Base-by-base conservation (phyloP, 441 rosid genomes). In the Melastoma candidum region DNA sequence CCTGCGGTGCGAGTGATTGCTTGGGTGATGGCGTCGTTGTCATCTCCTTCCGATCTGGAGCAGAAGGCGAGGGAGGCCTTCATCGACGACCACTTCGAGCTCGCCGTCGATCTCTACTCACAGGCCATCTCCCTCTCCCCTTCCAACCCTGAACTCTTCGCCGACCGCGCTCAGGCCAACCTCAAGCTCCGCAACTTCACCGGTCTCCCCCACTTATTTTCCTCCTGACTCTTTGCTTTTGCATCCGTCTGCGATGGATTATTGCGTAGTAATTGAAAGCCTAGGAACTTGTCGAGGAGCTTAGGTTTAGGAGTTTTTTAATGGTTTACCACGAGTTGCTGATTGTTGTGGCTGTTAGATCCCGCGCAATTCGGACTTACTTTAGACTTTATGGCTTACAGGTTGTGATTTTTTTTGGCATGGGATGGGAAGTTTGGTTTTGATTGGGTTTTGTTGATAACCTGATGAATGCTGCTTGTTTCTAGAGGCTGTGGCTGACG, bases 401-500 rank as follows among this genome's bases (percentile, higher is more conserved):
- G 41, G 5, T 32, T 43, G 44, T 3, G 44, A 36, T 11, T 17
- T 26, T 11, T 14, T 2, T 2, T 12, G 26, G 17, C 27, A 14
- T 44, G 49, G 13, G 1, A 22, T 14, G 47, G 14, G 0, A 2
- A 22, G 26, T 45, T 13, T 7, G 11, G n/a, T 54, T 17, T 12
- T 12, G 13, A 51, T 43, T 39, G 11, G 41, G 17, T 24, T 53
- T 58, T 61, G 41, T 26, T 13, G 32, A 11, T 12, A 13, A 17
- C 48, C 1, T 58, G 44, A 36, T 48, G 3, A 43, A 25, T 62
- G 27, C 10, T 11, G 7, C 13, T 48, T 48, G n/a, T 67, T 60
- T 17, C 22, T 75, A 80, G 85, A 77, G 58, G 85, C 82, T 49
- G 71, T 77, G 65, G 66, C 57, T 12, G 85, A 80, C 70, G 73